Conservation (phyloP, 2,329 filamentous ascomycete genomes). For the Apiospora malaysiana region DNA sequence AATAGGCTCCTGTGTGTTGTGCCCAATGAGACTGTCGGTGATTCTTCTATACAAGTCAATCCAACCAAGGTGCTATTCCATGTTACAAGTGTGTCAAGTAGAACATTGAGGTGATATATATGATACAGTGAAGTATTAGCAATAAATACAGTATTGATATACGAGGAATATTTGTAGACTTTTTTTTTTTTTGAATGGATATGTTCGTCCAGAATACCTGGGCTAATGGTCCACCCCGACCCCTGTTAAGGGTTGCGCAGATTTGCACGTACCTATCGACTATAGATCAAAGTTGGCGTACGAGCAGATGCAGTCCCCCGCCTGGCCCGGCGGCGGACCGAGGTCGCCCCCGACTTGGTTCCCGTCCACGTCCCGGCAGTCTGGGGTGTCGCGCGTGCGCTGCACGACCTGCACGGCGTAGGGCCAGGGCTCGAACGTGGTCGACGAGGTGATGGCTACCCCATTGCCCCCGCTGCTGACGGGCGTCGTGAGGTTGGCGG, state of each 20-base stretch:
- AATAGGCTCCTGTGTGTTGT: too few species aligned
- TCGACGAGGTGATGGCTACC: constrained; percentile 37
- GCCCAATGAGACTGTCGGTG: too few species aligned
- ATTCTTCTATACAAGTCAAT: too few species aligned
- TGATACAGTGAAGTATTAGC: too few species aligned
- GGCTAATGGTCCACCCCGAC: too few species aligned
- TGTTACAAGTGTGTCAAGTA: too few species aligned
- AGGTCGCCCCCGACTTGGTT: constrained; percentile 43
- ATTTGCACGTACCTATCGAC: not conserved
- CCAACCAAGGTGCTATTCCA: too few species aligned
- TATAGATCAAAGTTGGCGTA: constrained; percentile 43
- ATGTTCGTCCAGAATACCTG: too few species aligned
- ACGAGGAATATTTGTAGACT: too few species aligned
- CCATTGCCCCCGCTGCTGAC: constrained; percentile 22
- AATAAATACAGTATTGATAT: too few species aligned
- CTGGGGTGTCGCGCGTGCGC: constrained; percentile 55
- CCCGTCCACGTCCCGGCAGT: constrained; percentile 54
- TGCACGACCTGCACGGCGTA: constrained; percentile 63
- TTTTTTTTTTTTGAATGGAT: too few species aligned
- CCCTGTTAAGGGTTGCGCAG: not conserved
- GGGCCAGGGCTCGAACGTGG: constrained; percentile 56
- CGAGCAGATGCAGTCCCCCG: constrained; percentile 45
- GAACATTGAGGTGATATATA: too few species aligned
- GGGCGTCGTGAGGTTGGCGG: constrained; percentile 32
- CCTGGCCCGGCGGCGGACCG: constrained; percentile 32